Conservation (phyloP, 495 filamentous ascomycete genomes). For the Neurospora intermedia region DNA sequence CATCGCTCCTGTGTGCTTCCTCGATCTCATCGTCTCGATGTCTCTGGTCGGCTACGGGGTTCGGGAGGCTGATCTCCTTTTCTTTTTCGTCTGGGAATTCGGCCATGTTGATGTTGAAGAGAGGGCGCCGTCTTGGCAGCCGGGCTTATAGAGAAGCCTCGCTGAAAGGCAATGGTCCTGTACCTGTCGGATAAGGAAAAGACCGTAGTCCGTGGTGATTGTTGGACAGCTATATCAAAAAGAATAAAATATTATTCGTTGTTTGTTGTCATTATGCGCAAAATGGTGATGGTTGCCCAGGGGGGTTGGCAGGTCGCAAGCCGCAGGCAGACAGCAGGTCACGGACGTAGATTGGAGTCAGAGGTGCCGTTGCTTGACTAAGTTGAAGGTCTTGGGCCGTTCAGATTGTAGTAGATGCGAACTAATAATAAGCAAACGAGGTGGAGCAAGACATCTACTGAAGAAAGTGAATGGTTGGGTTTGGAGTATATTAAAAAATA, state of each 20-base stretch:
- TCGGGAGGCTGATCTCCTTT: neutral
- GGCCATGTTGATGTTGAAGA: neutral
- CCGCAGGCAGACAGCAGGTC: neutral
- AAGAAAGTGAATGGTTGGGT: neutral
- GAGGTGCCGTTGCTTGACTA: neutral
- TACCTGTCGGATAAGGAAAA: neutral
- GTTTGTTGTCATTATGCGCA: neutral
- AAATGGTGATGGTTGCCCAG: neutral
- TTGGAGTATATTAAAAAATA: neutral
- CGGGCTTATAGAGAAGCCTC: neutral
- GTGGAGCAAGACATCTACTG: neutral
- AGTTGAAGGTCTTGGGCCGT: neutral
- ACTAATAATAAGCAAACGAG: neutral
- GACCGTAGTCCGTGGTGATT: neutral
- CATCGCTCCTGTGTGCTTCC: conserved; percentile 2
- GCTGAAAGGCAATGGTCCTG: neutral
- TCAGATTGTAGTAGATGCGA: neutral
- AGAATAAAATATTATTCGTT: neutral
- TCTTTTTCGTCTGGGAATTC: conserved; percentile 1
- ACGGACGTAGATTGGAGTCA: neutral
- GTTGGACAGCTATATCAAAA: neutral
- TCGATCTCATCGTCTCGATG: conserved; percentile 7
- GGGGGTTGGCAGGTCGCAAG: neutral
- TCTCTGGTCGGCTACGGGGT: conserved; percentile 2
- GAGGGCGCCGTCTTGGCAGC: neutral